Evolutionary conservation across 1,139 yeast species (phyloP).

Genomic region (Geotrichum cucujoidarum): DNA sequence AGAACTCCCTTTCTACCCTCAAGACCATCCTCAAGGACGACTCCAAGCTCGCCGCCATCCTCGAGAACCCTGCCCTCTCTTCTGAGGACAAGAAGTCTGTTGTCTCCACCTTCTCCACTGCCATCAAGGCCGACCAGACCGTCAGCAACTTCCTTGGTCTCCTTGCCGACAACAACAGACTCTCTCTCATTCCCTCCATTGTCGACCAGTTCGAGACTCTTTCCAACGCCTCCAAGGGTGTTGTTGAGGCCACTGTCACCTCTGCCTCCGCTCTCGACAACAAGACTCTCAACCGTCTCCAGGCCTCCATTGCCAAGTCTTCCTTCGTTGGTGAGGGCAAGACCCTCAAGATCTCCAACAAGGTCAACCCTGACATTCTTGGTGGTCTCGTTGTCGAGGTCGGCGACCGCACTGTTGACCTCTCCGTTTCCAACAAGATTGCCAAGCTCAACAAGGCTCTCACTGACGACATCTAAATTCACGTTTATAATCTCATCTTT

Average conservation of each 20-base stretch:
- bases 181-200: slow-evolving; percentile 61
- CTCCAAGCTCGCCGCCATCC: slow-evolving; percentile 54
- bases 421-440: slow-evolving; percentile 80
- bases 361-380: slow-evolving; percentile 80
- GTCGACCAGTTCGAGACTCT: slow-evolving; percentile 69
- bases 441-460: slow-evolving; percentile 85
- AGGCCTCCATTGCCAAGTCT: slow-evolving; percentile 72
- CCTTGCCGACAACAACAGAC: slow-evolving; percentile 93
- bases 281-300: slow-evolving; percentile 73
- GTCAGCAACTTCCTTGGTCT: slow-evolving; percentile 77
- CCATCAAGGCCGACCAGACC: slow-evolving; percentile 61
- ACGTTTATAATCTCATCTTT: not conserved
- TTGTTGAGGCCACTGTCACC: slow-evolving; percentile 90
- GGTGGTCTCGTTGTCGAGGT: slow-evolving; percentile 97
- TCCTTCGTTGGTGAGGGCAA: slow-evolving; percentile 79
- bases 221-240: slow-evolving; percentile 84
- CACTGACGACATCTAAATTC: slow-evolving; percentile 44
- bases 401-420: slow-evolving; percentile 95
- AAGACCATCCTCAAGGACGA: slow-evolving; percentile 56
- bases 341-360: slow-evolving; percentile 77
- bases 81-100: slow-evolving; percentile 67
- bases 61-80: slow-evolving; percentile 81
- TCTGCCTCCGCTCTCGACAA: slow-evolving; percentile 81
- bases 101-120: slow-evolving; percentile 53
- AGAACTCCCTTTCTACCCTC: slow-evolving; percentile 59